A percentile compares a stretch with the other conserved stretches of the same genome.
These are phyloP conservation scores for Huntiella abstrusa DNA, from an alignment of 2,329 filamentous ascomycete genomes.

Conservation along the genomic window DNA sequence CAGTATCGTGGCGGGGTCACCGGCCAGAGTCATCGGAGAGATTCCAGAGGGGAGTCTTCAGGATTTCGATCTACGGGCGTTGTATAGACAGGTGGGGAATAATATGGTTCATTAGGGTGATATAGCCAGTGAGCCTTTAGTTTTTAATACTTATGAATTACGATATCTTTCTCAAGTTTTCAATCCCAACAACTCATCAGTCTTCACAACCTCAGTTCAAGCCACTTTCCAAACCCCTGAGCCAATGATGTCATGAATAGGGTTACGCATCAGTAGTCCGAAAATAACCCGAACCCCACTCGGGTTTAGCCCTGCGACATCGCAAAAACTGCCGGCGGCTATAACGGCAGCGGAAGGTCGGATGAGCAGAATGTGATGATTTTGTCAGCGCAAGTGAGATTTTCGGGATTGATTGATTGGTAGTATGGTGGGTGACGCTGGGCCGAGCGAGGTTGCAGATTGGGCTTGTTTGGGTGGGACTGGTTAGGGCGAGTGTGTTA, in stretches of 20 bases:
- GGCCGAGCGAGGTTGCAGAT: too few species aligned
- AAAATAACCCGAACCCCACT: not conserved
- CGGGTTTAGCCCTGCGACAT: not conserved
- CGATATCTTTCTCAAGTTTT: not conserved
- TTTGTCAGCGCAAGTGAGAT: too few species aligned
- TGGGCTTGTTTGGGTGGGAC: too few species aligned
- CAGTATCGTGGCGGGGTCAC: constrained; percentile 70
- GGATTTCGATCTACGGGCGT: constrained; percentile 42
- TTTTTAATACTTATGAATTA: constrained; percentile 2
- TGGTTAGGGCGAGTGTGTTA: too few species aligned
- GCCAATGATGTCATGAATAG: not conserved
- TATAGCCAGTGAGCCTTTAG: not conserved
- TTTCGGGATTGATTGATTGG: too few species aligned
- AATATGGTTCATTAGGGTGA: constrained; percentile 18
- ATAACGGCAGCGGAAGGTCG: not conserved
- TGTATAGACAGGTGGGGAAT: constrained; percentile 47
- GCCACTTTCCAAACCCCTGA: too few species aligned
- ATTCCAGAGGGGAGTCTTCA: constrained; percentile 52
- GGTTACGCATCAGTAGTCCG: not conserved
- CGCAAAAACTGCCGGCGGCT: not conserved
- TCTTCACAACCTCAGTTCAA: too few species aligned
- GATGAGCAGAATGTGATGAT: not conserved
- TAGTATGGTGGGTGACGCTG: too few species aligned
- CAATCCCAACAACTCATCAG: too few species aligned
- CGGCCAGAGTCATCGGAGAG: constrained; percentile 65